Evolutionary conservation across 495 filamentous ascomycete genomes (phyloP), one percentile per base, ranked within the genome.

Genomic region (Beverwykella pulmonaria): DNA sequence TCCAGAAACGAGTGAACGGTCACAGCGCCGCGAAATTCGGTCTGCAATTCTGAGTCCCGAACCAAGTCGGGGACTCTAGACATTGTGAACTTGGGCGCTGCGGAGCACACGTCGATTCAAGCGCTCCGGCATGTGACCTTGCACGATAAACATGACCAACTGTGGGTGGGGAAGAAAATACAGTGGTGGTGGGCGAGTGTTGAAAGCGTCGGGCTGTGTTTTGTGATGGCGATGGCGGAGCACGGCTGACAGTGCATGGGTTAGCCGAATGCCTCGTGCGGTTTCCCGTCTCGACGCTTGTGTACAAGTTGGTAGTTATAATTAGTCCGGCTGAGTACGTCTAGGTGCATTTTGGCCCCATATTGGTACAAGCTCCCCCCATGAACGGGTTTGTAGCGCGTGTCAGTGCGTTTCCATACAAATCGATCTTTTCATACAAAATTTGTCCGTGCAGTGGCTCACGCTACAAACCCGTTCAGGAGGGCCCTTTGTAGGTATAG

Each of bases 41-140:
- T 74, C 19, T 73, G 58, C 1, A 76, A 66, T 53, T 73, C 54
- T 1, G 70, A 77, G 56, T 76, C 72, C 14, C 59, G 59, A 23
- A 78, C 63, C 32, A 77, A 59, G 23, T 77, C 76, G 49, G 57
- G 36, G 15, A 27, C 34, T 30, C 25, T 27, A 2, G 57, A 30
- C 1, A 29, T 5, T 34, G 39, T 10, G 50, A 29, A 25, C 14
- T 19, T 53, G 50, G 14, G 50, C 15, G 23, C 26, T 17, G 50
- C 12, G 25, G 50, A 53, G 50, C 25, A 26, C 22, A 53, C 15
- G 20, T 23, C 44, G 32, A 34, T 34, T 34, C 32, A 34, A 19
- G 17, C 15, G 44, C 44, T 23, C 44, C 44, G 20, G 17, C 44
- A 48, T 48, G 44, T 48, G 44, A 48, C 20, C 17, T 19, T 48